Conservation (phyloP, 495 filamentous ascomycete species). For the Corynascus novoguineensis region DNA sequence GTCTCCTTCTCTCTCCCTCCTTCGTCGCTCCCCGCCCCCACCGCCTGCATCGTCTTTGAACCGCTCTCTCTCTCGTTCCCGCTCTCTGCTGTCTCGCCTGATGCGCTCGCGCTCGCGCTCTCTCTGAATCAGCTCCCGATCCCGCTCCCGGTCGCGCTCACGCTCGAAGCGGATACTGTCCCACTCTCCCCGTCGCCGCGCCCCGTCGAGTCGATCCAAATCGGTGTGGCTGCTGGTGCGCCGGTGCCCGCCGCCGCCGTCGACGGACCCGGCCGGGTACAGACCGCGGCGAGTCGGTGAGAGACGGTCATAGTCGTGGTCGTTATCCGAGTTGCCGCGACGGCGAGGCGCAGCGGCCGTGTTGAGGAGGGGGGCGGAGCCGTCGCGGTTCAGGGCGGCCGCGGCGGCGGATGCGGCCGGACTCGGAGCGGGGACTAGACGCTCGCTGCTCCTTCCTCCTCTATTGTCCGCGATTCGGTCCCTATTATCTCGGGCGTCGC, state of each 20-base stretch:
- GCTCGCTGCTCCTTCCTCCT: not conserved
- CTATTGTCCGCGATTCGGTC: too few relatives aligned
- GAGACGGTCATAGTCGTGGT: too few relatives aligned
- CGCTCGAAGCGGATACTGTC: conserved; percentile 22
- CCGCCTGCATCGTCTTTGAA: conserved; percentile 10
- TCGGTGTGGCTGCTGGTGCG: conserved; percentile 44
- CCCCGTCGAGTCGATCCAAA: conserved; percentile 29
- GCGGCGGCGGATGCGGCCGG: conserved; percentile 3
- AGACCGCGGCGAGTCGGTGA: conserved; percentile 12
- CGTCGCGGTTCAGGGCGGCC: conserved; percentile 5
- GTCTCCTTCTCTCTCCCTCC: too few relatives aligned
- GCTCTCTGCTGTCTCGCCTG: conserved; percentile 16
- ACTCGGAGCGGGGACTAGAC: not conserved
- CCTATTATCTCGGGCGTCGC: not conserved
- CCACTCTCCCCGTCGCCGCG: conserved; percentile 20
- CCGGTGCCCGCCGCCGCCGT: conserved; percentile 20
- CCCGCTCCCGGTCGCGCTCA: conserved; percentile 7
- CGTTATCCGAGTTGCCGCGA: conserved; percentile 13
- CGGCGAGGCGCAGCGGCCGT: not conserved
- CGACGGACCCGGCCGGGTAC: conserved; percentile 29
- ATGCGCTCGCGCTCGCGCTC: conserved; percentile 2
- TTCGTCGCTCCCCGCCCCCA: not conserved
- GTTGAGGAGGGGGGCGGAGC: not conserved
- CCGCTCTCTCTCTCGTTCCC: conserved; percentile 19
- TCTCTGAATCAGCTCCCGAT: conserved; percentile 18